Evolutionary conservation across 129 eudicot species (phyloP).

Genomic region (Ambrosia trifida): DNA sequence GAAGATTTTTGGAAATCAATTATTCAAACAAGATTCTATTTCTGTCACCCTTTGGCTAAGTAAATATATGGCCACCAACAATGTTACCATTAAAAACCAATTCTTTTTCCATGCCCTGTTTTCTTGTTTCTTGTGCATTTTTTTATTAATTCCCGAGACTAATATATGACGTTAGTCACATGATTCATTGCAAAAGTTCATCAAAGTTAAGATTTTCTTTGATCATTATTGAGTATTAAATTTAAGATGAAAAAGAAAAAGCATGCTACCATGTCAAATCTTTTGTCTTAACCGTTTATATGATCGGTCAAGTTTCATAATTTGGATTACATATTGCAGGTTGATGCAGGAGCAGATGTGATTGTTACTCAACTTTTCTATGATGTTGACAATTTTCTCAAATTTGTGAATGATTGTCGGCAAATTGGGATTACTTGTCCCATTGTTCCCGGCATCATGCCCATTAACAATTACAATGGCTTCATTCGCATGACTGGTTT

Average conservation of each 20-base stretch:
- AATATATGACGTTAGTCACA: neutral
- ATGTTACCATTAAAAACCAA: neutral
- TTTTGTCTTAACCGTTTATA: neutral
- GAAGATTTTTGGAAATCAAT: neutral
- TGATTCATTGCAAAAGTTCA: neutral
- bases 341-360: slow-evolving; percentile 98
- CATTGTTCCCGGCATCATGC: slow-evolving; percentile 98
- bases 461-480: slow-evolving; percentile 89
- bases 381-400: slow-evolving; percentile 87
- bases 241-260: neutral
- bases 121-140: slow-evolving; percentile 13
- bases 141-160: neutral
- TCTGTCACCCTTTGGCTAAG: neutral
- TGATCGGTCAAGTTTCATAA: neutral
- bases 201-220: neutral
- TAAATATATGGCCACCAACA: neutral
- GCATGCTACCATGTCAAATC: slow-evolving; percentile 2
- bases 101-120: neutral
- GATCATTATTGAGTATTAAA: neutral
- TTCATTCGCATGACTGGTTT: slow-evolving; percentile 98
- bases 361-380: slow-evolving; percentile 96
- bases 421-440: slow-evolving; percentile 94
- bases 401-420: slow-evolving; percentile 92
- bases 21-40: neutral
- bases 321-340: slow-evolving; percentile 44